Conservation (phyloP, 768 basidiomycete genomes). For the Gyrodon lividus region DNA sequence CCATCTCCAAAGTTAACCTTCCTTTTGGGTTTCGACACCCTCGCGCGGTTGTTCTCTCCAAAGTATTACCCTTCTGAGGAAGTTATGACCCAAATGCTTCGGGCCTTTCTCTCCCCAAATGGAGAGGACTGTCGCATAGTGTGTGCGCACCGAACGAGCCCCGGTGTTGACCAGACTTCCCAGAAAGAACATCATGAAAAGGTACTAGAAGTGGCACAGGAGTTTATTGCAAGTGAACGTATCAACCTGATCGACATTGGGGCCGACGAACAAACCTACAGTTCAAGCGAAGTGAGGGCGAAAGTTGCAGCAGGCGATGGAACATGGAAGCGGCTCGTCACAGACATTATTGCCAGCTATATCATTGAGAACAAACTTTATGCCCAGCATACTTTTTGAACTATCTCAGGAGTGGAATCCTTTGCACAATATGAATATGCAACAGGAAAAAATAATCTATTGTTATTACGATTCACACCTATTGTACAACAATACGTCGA, state of each 20-base stretch:
- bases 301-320: conserved; percentile 20
- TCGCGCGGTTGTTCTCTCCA: conserved; percentile 73
- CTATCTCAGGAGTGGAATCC: neutral
- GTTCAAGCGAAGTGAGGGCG: conserved; percentile 66
- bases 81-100: conserved; percentile 57
- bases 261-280: conserved; percentile 52
- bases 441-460: conserved; percentile 14
- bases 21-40: conserved; percentile 81
- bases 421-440: neutral
- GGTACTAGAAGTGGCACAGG: conserved; percentile 36
- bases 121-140: conserved; percentile 63
- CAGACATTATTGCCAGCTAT: conserved; percentile 47
- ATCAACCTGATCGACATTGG: conserved; percentile 65
- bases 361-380: conserved; percentile 51
- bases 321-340: conserved; percentile 50
- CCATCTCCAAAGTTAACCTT: conserved; percentile 54
- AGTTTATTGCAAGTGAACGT: conserved; percentile 50
- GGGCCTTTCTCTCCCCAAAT: conserved; percentile 53
- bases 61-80: conserved; percentile 62
- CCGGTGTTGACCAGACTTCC: conserved; percentile 12
- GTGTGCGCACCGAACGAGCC: conserved; percentile 56
- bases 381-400: neutral
- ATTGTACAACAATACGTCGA: conserved; percentile 1
- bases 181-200: conserved; percentile 31
- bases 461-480: conserved; percentile 8